Base-by-base conservation (phyloP, 768 basidiomycete genomes). In the Phlebiopsis gigantea region DNA sequence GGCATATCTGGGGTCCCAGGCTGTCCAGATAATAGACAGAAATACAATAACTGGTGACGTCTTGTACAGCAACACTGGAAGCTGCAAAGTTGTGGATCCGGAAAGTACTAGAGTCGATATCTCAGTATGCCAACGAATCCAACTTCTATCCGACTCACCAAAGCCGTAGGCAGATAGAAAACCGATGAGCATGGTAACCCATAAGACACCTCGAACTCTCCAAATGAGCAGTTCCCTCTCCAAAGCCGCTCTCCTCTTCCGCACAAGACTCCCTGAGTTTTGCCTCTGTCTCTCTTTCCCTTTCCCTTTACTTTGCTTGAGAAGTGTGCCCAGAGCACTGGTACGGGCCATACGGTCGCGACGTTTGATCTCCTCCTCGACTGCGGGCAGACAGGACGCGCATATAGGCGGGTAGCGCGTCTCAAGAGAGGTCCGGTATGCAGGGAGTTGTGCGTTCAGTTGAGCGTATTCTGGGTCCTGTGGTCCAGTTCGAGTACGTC, bases 391-490 rank as follows among this genome's bases (percentile, higher is more conserved):
- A 65, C 94, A 98, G 3, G 74, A 69, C 0, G 76, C 73, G 69
- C 94, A 98, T 29, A 96, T 86, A 1, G 88, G 91, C 8, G 95
- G 94, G 67, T 97, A 97, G 8, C 94, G 88, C 12, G 72, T 59
- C 62, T 94, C 81, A 19, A 98, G 75, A 1, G 87, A 88, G 61
- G 80, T 78, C 41, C 82, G 79, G 70, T 97, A 96, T 42, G 80
- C 79, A 0, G 85, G 82, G 5, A 91, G 79, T 59, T 77, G 77
- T 43, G 80, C 80, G 26, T 87, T 74, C 15, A 88, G 81, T 19
- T 72, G 71, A 29, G 75, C 72, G 66, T 92, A 90, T 55, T 88
- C 83, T 2, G 89, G 87, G 63, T 84, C 83, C 91, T 94, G 63
- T 9, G 47, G n/a, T 12, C n/a, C n/a, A 55, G 45, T 55, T 49